Base-by-base conservation (phyloP, 2,329 filamentous ascomycete genomes). In the Plectosphaerella plurivora region DNA sequence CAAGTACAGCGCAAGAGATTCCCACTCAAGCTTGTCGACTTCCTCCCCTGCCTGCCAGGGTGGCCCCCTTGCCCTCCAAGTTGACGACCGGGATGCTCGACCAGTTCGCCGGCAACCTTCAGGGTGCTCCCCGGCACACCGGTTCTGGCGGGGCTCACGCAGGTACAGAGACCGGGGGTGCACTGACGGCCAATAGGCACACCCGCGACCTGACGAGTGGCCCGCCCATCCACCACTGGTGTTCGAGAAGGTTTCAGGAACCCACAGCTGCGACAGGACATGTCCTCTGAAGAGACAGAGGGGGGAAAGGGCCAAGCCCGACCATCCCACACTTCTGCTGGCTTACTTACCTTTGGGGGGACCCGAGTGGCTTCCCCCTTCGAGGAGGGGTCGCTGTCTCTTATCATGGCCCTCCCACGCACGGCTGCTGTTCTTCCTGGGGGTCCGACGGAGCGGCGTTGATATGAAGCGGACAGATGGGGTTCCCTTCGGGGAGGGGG, bases 231-330 rank as follows among this genome's bases (percentile, higher is more conserved):
- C 35, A 8, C 35, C 36, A 22, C n/a, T 37, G 20, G 33, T 39
- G 47, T 57, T 57, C 55, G 52, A 57, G 55, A 57, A 57, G 55
- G 55, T 57, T 57, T 57, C 55, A 57, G 54, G 50, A 28, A 54
- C 54, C 49, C 49, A 50, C 49, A 18, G 41, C 37, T 44, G n/a
- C 24, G 24, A 18, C 41, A 44, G 18, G 22, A 28, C 10, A 6
- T 33, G 37, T 45, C 45, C 20, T 15, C 50, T 55, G 50, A 49
- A 47, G 47, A 37, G 47, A 35, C 28, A 47, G 37, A 24, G 44
- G 35, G 41, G 50, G 50, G 5, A 3, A 33, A 33, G 28, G 11
- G 28, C 28, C 28, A 33, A 33, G 28, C 28, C 50, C 55, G 33
- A 37, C 41, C 53, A 55, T 53, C 50, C 51, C 22, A 45, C 55